Evolutionary conservation across 73 alveolate genomes (phyloP).

Genomic region (Stentor roeselii): DNA sequence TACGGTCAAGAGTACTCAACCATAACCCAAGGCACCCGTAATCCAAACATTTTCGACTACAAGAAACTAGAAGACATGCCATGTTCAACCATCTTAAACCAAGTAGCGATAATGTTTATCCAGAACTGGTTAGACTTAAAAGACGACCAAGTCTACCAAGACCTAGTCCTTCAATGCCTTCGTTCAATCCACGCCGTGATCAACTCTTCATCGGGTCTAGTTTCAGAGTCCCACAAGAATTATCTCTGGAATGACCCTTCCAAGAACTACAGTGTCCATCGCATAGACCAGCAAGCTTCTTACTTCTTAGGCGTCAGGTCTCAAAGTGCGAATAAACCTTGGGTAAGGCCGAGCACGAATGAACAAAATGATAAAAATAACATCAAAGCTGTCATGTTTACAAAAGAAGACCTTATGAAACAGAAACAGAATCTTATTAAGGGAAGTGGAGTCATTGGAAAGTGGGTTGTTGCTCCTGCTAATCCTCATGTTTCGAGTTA

Average conservation of each 20-base stretch:
- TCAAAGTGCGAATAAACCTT: slow-evolving; percentile 4
- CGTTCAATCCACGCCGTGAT: not conserved
- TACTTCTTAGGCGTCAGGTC: not conserved
- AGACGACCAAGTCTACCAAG: slow-evolving; percentile 1
- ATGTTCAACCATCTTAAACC: not conserved
- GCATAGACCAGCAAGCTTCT: slow-evolving; percentile 9
- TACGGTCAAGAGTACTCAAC: not conserved
- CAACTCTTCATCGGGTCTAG: slow-evolving; percentile 11
- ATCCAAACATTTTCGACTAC: slow-evolving; percentile 10
- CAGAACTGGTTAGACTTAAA: slow-evolving; percentile 11
- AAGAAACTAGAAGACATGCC: slow-evolving; percentile 15
- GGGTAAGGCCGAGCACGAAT: slow-evolving; percentile 1
- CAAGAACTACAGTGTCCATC: not conserved
- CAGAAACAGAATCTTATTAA: not conserved
- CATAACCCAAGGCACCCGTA: not conserved
- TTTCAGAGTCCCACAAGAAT: not conserved
- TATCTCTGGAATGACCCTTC: slow-evolving; percentile 18
- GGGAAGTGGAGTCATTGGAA: slow-evolving; percentile 19
- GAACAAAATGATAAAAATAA: not conserved
- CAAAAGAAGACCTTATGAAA: slow-evolving; percentile 22
- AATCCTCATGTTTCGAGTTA: slow-evolving; percentile 24
- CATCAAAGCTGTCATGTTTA: slow-evolving; percentile 18
- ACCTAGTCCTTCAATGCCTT: slow-evolving; percentile 19
- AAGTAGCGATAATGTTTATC: slow-evolving; percentile 12
- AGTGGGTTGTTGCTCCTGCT: slow-evolving; percentile 20